Percentiles rank a stretch among this genome's conserved stretches.
Conservation (phyloP, 2,329 filamentous ascomycete species). For the Diaporthe capsici region DNA sequence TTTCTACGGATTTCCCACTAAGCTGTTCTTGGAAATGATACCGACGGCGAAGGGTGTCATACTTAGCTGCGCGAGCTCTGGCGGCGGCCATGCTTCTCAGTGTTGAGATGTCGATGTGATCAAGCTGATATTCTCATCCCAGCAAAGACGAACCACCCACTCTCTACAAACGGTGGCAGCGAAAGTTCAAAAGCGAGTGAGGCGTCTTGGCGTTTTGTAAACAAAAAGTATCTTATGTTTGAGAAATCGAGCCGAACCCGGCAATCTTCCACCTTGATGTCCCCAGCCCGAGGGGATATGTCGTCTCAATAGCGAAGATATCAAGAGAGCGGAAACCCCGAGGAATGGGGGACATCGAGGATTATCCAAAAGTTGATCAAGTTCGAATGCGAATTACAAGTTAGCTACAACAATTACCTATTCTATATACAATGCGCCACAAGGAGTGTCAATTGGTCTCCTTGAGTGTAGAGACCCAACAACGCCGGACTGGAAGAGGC, state of each 20-base stretch:
- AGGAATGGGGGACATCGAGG: not conserved
- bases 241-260: not conserved
- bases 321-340: too few relatives aligned
- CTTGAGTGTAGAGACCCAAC: not conserved
- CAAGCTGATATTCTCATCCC: too few relatives aligned
- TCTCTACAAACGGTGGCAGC: too few relatives aligned
- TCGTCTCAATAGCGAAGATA: not conserved
- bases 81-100: too few relatives aligned
- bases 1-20: not conserved
- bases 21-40: too few relatives aligned
- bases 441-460: constrained; percentile 11
- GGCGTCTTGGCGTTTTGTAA: too few relatives aligned
- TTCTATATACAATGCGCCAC: constrained; percentile 13
- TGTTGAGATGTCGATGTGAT: too few relatives aligned
- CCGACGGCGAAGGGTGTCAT: too few relatives aligned
- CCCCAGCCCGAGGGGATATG: not conserved
- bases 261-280: not conserved
- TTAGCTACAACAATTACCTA: constrained; percentile 25
- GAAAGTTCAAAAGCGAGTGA: too few relatives aligned
- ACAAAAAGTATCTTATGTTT: too few relatives aligned
- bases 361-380: not conserved
- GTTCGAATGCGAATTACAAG: not conserved
- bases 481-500: constrained; percentile 9
- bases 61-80: too few relatives aligned
- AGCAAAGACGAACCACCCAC: too few relatives aligned